A percentile compares a stretch with the other conserved stretches of the same genome.
Evolutionary conservation across 345 rosid species (phyloP).

Genomic region (Melaleuca quinquenervia): DNA sequence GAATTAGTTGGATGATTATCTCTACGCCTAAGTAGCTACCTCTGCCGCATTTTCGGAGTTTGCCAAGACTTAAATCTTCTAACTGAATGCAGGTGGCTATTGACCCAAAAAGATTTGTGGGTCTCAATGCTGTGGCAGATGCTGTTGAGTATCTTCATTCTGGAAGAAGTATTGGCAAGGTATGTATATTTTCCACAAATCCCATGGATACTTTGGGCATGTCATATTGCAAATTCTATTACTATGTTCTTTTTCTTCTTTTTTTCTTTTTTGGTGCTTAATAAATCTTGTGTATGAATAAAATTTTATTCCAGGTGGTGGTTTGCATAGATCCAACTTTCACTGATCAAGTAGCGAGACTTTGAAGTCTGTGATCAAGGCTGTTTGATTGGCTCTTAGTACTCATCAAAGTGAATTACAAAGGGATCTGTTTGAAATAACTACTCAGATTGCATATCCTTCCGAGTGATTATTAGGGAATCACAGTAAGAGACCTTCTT

Average conservation of each 20-base stretch:
- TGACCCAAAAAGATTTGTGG: slow-evolving; percentile 64
- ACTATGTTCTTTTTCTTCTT: neutral
- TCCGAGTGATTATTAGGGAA: neutral
- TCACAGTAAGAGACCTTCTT: neutral
- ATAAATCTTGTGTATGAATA: neutral
- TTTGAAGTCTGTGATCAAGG: slow-evolving; percentile 17
- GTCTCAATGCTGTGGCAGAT: slow-evolving; percentile 62
- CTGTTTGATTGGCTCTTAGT: neutral
- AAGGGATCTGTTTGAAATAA: neutral
- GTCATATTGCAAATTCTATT: neutral
- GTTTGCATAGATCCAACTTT: slow-evolving; percentile 71
- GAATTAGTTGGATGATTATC: neutral
- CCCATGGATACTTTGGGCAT: neutral
- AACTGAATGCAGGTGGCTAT: slow-evolving; percentile 36
- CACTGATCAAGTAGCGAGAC: slow-evolving; percentile 40
- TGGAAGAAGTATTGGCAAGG: slow-evolving; percentile 97
- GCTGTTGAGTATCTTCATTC: slow-evolving; percentile 96
- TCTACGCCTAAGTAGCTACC: neutral
- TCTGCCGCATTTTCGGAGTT: neutral
- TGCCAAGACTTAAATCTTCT: neutral
- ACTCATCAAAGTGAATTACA: neutral
- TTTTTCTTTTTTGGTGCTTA: neutral
- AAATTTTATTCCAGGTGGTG: slow-evolving; percentile 42
- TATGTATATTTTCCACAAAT: slow-evolving; percentile 1
- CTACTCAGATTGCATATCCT: neutral